Evolutionary conservation across 164 flowering plant species (phyloP).

Genomic region (Aristolochia fimbriata): DNA sequence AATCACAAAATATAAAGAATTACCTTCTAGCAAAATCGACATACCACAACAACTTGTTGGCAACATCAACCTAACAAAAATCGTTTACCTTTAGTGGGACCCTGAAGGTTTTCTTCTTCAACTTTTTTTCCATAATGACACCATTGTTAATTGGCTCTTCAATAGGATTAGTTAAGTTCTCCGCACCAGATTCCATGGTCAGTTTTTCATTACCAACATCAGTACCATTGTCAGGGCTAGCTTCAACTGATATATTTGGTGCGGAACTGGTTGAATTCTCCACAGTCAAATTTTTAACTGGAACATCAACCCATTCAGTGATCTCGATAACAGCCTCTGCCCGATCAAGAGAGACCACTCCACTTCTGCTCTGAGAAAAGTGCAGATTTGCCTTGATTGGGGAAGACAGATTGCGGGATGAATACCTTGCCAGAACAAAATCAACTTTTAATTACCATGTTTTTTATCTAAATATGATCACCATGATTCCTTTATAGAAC

Average conservation of each 20-base stretch:
- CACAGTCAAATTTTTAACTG: constrained; percentile 59
- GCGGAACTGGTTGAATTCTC: constrained; percentile 55
- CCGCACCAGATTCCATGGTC: constrained; percentile 24
- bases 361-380: constrained; percentile 91
- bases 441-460: background rate
- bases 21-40: background rate
- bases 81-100: constrained; percentile 73
- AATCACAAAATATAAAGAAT: constrained; percentile 2
- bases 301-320: constrained; percentile 95
- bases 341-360: constrained; percentile 71
- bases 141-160: constrained; percentile 34
- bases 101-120: constrained; percentile 83
- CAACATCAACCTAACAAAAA: background rate
- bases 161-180: constrained; percentile 23
- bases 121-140: constrained; percentile 61
- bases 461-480: background rate
- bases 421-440: constrained; percentile 39
- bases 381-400: constrained; percentile 92
- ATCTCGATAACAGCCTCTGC: constrained; percentile 91
- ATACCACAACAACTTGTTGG: background rate
- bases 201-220: constrained; percentile 34
- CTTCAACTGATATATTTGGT: constrained; percentile 41
- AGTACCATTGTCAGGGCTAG: constrained; percentile 27
- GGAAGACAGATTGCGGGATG: constrained; percentile 78
- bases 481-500: background rate